Base-by-base conservation (phyloP, 108 stramenopile species). In the Cylindrotheca fusiformis region DNA sequence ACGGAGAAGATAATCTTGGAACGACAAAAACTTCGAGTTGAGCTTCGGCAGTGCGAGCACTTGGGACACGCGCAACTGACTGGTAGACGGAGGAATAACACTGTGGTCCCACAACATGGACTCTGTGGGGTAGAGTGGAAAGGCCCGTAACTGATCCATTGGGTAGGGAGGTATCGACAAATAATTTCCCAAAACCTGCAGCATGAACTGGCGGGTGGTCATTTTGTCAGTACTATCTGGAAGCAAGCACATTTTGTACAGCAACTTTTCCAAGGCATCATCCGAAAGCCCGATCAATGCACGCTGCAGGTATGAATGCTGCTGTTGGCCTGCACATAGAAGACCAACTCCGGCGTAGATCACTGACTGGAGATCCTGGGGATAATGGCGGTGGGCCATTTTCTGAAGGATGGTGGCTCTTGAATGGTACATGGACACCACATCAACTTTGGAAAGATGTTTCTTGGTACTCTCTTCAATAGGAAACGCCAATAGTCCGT, bases 71-170 rank as follows among this genome's bases (percentile, higher is more conserved):
- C 67, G 65, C 30, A 72, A 52, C 8, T 63, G 46, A 53, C 49
- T 20, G 46, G 58, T 71, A 28, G 82, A 77, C 6, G 85, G 78
- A 20, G 90, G 87, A 49, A 78, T 80, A 47, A 86, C 71, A 47
- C 79, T 76, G 21, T 77, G 75, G 75, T 97, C 95, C 94, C 92
- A 98, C 14, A 98, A 65, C n/a, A 95, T 52, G 4, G 58, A 47
- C 71, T 98, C 96, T 5, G 85, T 91, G 1, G 97, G 96, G 60
- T 90, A 96, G 26, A 98, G 64, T 18, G 97, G 95, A 29, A 82
- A 79, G 8, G 80, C 67, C 8, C 76, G 75, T 2, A 90, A 71
- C 32, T 84, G 54, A 3, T 83, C 63, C 28, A 81, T 64, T 27
- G 86, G 83, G 48, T 82, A 80, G n/a, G 80, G 74, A 36, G 84